These are phyloP conservation scores for Kickxella alabastrina DNA, from an alignment of 192 early-diverging fungal species.

Conservation along the genomic window DNA sequence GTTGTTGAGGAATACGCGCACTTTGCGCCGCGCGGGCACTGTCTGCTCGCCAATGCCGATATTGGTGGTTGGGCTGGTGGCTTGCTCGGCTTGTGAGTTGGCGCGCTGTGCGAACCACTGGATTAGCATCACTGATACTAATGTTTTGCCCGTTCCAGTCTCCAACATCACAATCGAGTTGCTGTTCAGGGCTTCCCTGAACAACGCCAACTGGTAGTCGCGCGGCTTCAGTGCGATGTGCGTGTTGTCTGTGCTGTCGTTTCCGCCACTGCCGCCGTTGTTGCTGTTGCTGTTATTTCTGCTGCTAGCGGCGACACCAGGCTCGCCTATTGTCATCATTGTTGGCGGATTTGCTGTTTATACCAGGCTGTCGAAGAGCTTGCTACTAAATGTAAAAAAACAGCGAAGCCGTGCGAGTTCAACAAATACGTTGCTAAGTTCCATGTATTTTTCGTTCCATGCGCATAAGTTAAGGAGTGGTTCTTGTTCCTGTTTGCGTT, in stretches of 20 bases:
- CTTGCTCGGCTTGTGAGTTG: not conserved
- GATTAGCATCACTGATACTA: slow-evolving; percentile 83
- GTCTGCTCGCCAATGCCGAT: not conserved
- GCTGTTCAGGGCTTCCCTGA: slow-evolving; percentile 56
- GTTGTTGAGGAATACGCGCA: slow-evolving; percentile 77
- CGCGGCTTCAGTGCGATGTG: slow-evolving; percentile 50
- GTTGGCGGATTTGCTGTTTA: no score
- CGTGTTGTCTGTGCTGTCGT: not conserved
- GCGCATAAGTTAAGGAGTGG: no score
- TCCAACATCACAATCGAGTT: slow-evolving; percentile 90
- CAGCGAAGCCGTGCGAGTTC: no score
- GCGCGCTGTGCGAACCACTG: slow-evolving; percentile 59
- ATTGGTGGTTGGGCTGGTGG: not conserved
- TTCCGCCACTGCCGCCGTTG: no score
- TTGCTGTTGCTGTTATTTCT: not conserved
- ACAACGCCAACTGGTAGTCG: slow-evolving; percentile 80
- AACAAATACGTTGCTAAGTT: no score
- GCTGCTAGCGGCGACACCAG: no score
- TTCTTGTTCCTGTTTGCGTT: no score
- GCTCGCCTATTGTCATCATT: no score
- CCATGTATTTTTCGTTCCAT: no score
- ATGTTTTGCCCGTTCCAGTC: slow-evolving; percentile 92
- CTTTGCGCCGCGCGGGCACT: slow-evolving; percentile 11
- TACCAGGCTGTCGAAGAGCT: no score
- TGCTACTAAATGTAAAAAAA: no score